Evolutionary conservation across 1,284 basidiomycete species (phyloP).

Genomic region (Lignosus rhinocerotis): DNA sequence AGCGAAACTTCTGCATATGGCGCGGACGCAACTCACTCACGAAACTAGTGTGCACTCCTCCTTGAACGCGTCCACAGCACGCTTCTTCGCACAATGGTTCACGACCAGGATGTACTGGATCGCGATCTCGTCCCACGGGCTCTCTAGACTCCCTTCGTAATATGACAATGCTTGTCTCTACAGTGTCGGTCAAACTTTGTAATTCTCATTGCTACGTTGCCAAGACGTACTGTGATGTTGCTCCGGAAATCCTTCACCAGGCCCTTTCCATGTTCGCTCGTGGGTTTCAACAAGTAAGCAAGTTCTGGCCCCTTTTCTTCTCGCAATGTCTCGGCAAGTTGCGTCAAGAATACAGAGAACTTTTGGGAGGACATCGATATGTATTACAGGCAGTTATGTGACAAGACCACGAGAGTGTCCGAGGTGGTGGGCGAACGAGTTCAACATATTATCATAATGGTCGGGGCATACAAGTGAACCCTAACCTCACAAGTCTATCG

Average conservation of each 20-base stretch:
- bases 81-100: conserved; percentile 63
- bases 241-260: conserved; percentile 65
- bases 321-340: conserved; percentile 60
- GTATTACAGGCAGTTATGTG: background rate
- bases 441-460: too few species aligned
- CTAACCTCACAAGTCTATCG: background rate
- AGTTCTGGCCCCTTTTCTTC: conserved; percentile 68
- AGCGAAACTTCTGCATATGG: conserved; percentile 17
- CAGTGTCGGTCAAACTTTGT: background rate
- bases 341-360: conserved; percentile 61
- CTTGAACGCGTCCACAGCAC: conserved; percentile 71
- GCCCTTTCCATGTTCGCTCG: conserved; percentile 72
- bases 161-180: conserved; percentile 52
- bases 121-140: conserved; percentile 82
- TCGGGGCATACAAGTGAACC: background rate
- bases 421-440: too few species aligned
- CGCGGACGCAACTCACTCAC: conserved; percentile 26
- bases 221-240: conserved; percentile 60
- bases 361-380: conserved; percentile 42
- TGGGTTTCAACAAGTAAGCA: conserved; percentile 71
- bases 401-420: background rate
- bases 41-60: conserved; percentile 49
- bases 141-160: conserved; percentile 64
- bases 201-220: too few species aligned
- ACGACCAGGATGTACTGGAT: conserved; percentile 77